Evolutionary conservation across 2,329 filamentous ascomycete species (phyloP), one percentile per base, ranked within the genome.

Genomic region (Oidium heveae): DNA sequence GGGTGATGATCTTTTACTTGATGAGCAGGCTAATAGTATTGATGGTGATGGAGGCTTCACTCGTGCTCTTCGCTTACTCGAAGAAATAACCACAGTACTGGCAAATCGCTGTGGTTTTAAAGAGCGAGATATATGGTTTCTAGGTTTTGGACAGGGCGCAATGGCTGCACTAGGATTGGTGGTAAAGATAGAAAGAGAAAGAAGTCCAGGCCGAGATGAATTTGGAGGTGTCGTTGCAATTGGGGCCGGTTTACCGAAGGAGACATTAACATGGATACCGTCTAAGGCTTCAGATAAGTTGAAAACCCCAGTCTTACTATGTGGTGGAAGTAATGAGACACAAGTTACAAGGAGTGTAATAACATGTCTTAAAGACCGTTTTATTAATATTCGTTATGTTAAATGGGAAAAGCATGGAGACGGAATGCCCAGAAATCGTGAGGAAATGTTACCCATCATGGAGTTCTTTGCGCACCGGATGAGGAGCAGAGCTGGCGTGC

Each of bases 381-480:
- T 89, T 66, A 69, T 72, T 58, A 72, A 79, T 61, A 78, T 86
- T 22, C 73, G 78, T 65, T 72, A 80, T 58, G 79, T 79, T 55
- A 76, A 76, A 62, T 91, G 84, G 78, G 75, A 73, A 62, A 77
- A 80, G 63, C 67, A 66, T 2, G 84, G 81, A 6, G 86, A 94
- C 66, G 75, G 74, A 0, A 94, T 95, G 88, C 86, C 87, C n/a
- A 71, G 72, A 49, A 82, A 74, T 64, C 73, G 82, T 54, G 86
- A 93, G 12, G 88, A 96, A 72, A 88, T 93, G 74, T 64, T 88
- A 62, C 87, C 88, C 0, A 75, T 95, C 57, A 95, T 95, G 86
- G 77, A 82, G 63, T 95, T 82, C 61, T 75, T 87, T 61, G 80
- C 81, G 0, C 74, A 81, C 53, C 74, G 81, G 62, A 66, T 91